Evolutionary conservation across 805 yeast species (phyloP).

Genomic region (Starmerella geochares): DNA sequence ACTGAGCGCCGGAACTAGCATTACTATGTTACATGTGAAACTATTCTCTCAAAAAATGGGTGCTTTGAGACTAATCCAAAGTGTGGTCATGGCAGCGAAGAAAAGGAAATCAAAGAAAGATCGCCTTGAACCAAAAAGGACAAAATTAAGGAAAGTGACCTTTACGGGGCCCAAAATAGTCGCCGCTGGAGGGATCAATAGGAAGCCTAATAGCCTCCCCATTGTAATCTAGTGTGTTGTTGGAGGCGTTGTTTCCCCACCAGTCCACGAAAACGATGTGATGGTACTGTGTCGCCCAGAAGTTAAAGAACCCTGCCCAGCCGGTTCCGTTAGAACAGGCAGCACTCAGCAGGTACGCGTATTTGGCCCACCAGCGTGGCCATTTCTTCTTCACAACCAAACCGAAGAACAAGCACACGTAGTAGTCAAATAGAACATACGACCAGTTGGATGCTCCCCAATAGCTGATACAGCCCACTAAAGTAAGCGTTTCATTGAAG

Average conservation of each 20-base stretch:
- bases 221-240: conserved; percentile 8
- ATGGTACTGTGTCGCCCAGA: conserved; percentile 34
- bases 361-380: conserved; percentile 44
- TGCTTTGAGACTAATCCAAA: no score
- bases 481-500: conserved; percentile 18
- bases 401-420: conserved; percentile 37
- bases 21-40: no score
- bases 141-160: conserved; percentile 20
- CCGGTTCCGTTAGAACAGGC: conserved; percentile 44
- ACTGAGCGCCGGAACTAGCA: no score
- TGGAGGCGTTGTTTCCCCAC: conserved; percentile 39
- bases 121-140: no score
- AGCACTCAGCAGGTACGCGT: conserved; percentile 40
- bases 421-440: conserved; percentile 35
- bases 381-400: conserved; percentile 36
- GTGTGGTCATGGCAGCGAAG: not conserved
- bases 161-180: conserved; percentile 29
- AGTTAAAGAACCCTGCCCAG: conserved; percentile 39
- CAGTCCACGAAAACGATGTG: conserved; percentile 33
- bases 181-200: conserved; percentile 16
- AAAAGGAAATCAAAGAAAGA: not conserved
- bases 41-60: no score
- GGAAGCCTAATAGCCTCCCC: conserved; percentile 13
- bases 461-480: conserved; percentile 1
- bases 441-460: conserved; percentile 41